Evolutionary conservation across 83 land plant species (phyloP).

Genomic region (Picea abies): DNA sequence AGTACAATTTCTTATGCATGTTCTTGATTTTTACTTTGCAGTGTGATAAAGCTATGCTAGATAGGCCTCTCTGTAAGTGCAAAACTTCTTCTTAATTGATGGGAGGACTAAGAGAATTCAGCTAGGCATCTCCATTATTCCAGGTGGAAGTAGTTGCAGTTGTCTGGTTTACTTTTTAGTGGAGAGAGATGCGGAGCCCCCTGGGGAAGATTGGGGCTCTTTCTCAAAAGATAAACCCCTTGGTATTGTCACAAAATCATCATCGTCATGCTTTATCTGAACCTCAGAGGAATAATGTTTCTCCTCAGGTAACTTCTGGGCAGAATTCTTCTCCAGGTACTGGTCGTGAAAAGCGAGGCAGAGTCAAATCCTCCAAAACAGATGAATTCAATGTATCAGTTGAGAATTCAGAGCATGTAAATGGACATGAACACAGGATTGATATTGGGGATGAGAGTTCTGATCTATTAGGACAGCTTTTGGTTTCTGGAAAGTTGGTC

Average conservation of each 20-base stretch:
- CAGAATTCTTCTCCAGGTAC: constrained; percentile 28
- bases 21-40: no score
- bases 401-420: constrained; percentile 21
- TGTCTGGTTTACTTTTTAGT: no score
- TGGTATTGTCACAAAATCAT: constrained; percentile 23
- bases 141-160: no score
- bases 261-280: constrained; percentile 16
- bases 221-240: constrained; percentile 23
- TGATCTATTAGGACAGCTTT: constrained; percentile 59
- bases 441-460: constrained; percentile 71
- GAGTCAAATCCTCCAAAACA: constrained; percentile 17
- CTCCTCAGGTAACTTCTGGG: constrained; percentile 17
- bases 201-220: constrained; percentile 15
- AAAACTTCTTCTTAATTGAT: no score
- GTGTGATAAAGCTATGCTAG: no score
- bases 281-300: not conserved
- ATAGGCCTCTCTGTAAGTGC: no score
- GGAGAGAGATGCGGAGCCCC: constrained; percentile 11
- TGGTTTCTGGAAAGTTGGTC: constrained; percentile 59
- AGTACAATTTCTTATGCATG: no score
- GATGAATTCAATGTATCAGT: not conserved
- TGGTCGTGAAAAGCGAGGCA: constrained; percentile 27
- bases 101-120: no score
- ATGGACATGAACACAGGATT: constrained; percentile 55
- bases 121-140: no score